Evolutionary conservation across 1,284 basidiomycete genomes (phyloP), one percentile per base, ranked within the genome.

Genomic region (Coniferiporia sulphurascens): DNA sequence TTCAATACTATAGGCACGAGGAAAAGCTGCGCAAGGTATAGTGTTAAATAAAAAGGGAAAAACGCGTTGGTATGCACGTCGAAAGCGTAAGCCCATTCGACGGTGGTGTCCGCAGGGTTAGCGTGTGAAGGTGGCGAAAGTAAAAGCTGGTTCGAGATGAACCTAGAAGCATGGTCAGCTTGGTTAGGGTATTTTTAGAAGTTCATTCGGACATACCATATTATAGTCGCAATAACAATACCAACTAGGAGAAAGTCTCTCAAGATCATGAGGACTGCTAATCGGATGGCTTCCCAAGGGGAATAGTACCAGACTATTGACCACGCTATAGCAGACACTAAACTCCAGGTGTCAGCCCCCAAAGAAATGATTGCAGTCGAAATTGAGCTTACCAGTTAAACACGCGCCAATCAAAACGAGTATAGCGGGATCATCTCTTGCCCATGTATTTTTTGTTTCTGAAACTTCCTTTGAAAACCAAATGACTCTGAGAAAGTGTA

Each of bases 361-460:
- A 46, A 15, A 32, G 4, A 10, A 35, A 27, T 45, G 13, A 32
- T 41, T 27, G 35, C n/a, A 50, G 12, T 17, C 13, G 22, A 38
- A 41, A 22, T n/a, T 32, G 32, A 8, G 74, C 83, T 60, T 62
- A 93, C 92, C 83, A 61, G 77, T 78, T 13, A 95, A 79, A 70
- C 87, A 91, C 45, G 82, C 89, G 35, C 84, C 81, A 56, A 96
- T 86, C 52, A 97, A 81, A 48, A 96, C 81, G 41, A 96, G 78
- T 66, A 96, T 94, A 12, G 95, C 94, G 17, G 95, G 95, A 71
- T 97, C 94, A 72, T 98, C 95, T 71, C 95, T 79, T 22, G 94
- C 93, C 94, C 95, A 97, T 4, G 91, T 92, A 71, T 98, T 97
- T 80, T 97, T 97, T n/a, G 95, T 98, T 77, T 97, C 93, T 91